Conservation (phyloP, 2,329 filamentous ascomycete genomes). For the Lachnellula suecica region DNA sequence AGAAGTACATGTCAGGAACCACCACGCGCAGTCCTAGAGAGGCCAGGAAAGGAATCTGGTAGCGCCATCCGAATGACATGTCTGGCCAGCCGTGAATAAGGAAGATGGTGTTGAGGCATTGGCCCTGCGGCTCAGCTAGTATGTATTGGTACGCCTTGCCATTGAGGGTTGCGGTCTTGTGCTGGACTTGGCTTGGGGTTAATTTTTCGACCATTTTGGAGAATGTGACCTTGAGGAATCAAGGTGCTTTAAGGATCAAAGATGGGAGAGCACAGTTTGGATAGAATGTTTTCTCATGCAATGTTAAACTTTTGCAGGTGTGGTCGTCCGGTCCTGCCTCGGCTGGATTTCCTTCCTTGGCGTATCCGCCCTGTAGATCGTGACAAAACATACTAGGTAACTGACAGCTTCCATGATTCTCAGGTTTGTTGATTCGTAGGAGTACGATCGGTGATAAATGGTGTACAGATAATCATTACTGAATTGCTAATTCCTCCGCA, state of each 20-base stretch:
- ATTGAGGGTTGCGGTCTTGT: constrained; percentile 62
- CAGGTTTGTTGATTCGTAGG: too few relatives aligned
- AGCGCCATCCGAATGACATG: constrained; percentile 79
- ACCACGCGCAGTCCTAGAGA: constrained; percentile 76
- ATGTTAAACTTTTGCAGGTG: too few relatives aligned
- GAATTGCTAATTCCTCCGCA: too few relatives aligned
- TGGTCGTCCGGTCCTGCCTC: too few relatives aligned
- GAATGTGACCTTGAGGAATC: neutral
- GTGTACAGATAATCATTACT: too few relatives aligned
- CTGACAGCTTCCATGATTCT: too few relatives aligned
- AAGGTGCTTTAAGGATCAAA: neutral
- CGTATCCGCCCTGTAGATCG: too few relatives aligned
- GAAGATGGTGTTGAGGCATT: constrained; percentile 49
- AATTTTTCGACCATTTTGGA: constrained; percentile 62
- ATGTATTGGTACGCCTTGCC: constrained; percentile 71
- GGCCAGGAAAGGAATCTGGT: constrained; percentile 78
- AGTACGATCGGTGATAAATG: too few relatives aligned
- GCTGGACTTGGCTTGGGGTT: constrained; percentile 63
- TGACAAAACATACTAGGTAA: too few relatives aligned
- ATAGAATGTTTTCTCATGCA: too few relatives aligned
- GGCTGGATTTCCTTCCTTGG: too few relatives aligned
- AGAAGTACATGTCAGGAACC: constrained; percentile 60
- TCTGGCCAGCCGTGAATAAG: constrained; percentile 72
- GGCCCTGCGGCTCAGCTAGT: constrained; percentile 48
- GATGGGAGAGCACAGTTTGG: neutral